phyloP scores from a whole-genome alignment of 352 stramenopile species.

The Hyaloperonospora arabidopsidis region DNA sequence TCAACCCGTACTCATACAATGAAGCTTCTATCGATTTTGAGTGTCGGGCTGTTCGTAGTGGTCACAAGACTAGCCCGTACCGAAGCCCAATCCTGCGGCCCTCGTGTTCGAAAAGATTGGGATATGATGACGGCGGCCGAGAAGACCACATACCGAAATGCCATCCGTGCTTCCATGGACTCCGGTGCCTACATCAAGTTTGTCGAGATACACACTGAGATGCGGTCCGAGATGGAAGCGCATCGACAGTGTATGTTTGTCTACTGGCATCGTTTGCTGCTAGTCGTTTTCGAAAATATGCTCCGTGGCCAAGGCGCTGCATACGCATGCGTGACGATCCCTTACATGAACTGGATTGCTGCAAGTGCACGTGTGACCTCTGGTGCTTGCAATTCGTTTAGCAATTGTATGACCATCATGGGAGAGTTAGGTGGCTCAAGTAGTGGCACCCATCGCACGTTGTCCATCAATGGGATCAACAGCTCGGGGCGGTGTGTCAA shows the following conservation, averaged over 20 bases:
- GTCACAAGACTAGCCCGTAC: slow-evolving; percentile 5
- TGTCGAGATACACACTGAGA: slow-evolving; percentile 59
- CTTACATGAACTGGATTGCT: slow-evolving; percentile 73
- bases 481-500: slow-evolving; percentile 38
- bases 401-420: slow-evolving; percentile 38
- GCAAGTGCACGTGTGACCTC: slow-evolving; percentile 35
- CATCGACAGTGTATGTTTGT: slow-evolving; percentile 74
- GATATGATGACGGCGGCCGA: slow-evolving; percentile 33
- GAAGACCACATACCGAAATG: slow-evolving; percentile 42
- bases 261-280: slow-evolving; percentile 71
- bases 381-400: slow-evolving; percentile 41
- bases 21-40: slow-evolving; percentile 23
- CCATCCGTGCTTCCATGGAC: slow-evolving; percentile 45
- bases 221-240: slow-evolving; percentile 44
- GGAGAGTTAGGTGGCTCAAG: slow-evolving; percentile 35
- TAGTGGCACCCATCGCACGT: slow-evolving; percentile 14
- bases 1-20: slow-evolving; percentile 3
- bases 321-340: slow-evolving; percentile 69
- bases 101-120: slow-evolving; percentile 46
- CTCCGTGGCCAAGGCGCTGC: slow-evolving; percentile 41
- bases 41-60: slow-evolving; percentile 11
- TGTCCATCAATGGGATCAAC: slow-evolving; percentile 44
- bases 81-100: slow-evolving; percentile 25
- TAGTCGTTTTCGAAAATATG: slow-evolving; percentile 79
- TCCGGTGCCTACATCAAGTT: slow-evolving; percentile 54